These are phyloP conservation scores for Colletotrichum destructivum DNA, from an alignment of 2,329 filamentous ascomycete species.

Conservation along the genomic window DNA sequence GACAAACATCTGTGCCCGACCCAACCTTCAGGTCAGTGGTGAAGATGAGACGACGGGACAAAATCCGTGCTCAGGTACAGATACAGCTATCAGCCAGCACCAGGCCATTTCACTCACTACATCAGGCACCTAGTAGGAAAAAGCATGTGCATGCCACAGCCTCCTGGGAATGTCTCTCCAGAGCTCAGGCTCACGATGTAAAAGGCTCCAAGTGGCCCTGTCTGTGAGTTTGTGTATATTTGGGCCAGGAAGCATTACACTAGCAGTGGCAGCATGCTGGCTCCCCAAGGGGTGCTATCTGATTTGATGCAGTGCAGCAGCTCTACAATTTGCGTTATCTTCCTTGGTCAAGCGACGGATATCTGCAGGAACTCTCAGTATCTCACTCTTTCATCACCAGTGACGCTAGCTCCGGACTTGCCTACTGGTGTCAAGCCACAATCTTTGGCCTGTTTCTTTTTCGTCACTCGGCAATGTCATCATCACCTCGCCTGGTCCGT, in stretches of 20 bases:
- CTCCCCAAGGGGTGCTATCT: neutral
- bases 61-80: conserved; percentile 27
- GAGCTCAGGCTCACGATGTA: neutral
- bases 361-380: neutral
- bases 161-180: neutral
- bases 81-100: conserved; percentile 19
- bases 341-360: conserved; percentile 9
- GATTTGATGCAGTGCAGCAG: neutral
- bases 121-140: neutral
- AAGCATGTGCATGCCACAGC: conserved; percentile 16
- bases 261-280: neutral
- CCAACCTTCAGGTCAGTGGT: conserved; percentile 27
- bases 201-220: too few species aligned
- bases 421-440: conserved; percentile 35
- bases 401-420: conserved; percentile 38
- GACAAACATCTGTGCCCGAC: conserved; percentile 26
- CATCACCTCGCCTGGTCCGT: conserved; percentile 35
- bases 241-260: too few species aligned
- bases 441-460: conserved; percentile 29
- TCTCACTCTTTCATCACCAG: conserved; percentile 35
- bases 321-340: conserved; percentile 1
- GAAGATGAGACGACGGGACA: conserved; percentile 40
- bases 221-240: too few species aligned
- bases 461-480: conserved; percentile 3
- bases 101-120: too few species aligned